Evolutionary conservation across 345 rosid genomes (phyloP), one percentile per base, ranked within the genome.

Genomic region (Schrenkiella parvula): DNA sequence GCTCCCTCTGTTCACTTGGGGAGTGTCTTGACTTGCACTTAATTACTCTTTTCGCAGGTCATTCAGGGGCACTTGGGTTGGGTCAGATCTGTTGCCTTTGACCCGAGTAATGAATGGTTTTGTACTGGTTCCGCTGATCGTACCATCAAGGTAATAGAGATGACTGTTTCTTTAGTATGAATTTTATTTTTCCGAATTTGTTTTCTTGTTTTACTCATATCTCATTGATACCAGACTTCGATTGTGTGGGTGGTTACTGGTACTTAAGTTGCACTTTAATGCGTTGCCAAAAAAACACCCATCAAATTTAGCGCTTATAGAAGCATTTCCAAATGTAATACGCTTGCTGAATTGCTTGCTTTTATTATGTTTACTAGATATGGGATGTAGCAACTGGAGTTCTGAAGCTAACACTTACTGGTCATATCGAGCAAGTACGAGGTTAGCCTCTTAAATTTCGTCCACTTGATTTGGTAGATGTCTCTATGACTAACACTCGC

Each of bases 71-170:
- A 95, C 80, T 82, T 95, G 86, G 99, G 99, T 63, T 95, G 99
- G 99, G 98, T 95, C 62, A 86, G 99, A 81, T 89, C 99, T 32
- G 58, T 95, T 38, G 96, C 99, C 3, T 95, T 95, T 81, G 98
- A 95, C 84, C 96, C 98, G 2, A 91, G 99, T 82, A 95, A 95
- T 80, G 71, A 83, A 47, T 95, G 99, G 99, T 95, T 95, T 77
- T 89, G 98, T 74, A 91, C 99, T 70, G 99, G 99, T 41, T 95
- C 99, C 60, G 98, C 99, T 10, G 99, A 95, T 79, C 91, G 98
- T 64, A 91, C 98, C 41, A 95, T 93, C 74, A 93, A 90, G 98
- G 97, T 92, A 81, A 51, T 15, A 15, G 10, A 55, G 41, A 55
- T 51, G 13, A 31, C 31, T 58, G 19, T 31, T 15, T 22, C 28